Evolutionary conservation across 768 basidiomycete species (phyloP).

Genomic region (Boletus reticulatus): DNA sequence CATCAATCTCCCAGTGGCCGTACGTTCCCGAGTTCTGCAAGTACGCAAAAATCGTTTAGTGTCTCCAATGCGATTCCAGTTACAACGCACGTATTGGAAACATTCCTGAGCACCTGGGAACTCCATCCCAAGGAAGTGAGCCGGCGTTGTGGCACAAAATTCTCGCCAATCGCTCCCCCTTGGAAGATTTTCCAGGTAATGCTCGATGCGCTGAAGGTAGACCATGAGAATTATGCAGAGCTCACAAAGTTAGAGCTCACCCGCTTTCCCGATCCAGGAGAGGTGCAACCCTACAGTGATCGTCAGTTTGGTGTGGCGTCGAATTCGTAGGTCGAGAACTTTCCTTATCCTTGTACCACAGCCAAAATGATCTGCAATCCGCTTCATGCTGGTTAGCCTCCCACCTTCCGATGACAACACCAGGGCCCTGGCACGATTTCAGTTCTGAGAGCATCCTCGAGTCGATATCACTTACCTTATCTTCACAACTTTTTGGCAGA

Average conservation of each 20-base stretch:
- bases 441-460: background rate
- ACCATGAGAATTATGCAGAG: background rate
- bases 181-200: slow-evolving; percentile 29
- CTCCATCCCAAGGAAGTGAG: slow-evolving; percentile 22
- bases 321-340: background rate
- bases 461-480: slow-evolving; percentile 7
- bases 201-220: slow-evolving; percentile 26
- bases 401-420: slow-evolving; percentile 26
- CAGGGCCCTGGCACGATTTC: slow-evolving; percentile 12
- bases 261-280: slow-evolving; percentile 22
- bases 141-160: slow-evolving; percentile 35
- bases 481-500: slow-evolving; percentile 20
- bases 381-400: slow-evolving; percentile 27
- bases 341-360: slow-evolving; percentile 30
- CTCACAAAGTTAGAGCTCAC: slow-evolving; percentile 5
- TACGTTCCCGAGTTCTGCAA: slow-evolving; percentile 18
- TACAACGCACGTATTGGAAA: slow-evolving; percentile 17
- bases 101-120: slow-evolving; percentile 25
- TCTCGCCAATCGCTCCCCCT: slow-evolving; percentile 27
- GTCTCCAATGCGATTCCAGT: background rate
- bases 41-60: background rate
- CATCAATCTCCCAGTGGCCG: slow-evolving; percentile 27
- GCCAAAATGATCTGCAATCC: slow-evolving; percentile 27
- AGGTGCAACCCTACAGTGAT: slow-evolving; percentile 20
- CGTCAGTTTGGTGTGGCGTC: background rate